These are phyloP conservation scores for Curvularia lunata DNA, from an alignment of 2,329 filamentous ascomycete genomes.

Conservation along the genomic window DNA sequence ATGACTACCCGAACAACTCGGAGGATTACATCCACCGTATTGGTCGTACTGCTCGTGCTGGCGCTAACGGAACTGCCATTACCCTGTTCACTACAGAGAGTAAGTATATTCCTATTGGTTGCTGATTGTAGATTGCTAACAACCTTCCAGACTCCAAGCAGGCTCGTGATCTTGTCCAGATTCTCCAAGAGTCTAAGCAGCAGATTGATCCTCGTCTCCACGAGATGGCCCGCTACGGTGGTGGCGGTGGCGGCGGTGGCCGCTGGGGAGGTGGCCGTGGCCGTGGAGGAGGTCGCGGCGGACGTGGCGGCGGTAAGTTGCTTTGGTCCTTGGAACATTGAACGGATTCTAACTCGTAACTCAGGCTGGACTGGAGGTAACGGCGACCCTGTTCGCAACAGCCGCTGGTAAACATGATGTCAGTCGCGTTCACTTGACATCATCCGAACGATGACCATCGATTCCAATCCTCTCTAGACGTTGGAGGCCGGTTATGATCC, in stretches of 20 bases:
- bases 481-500: conserved; percentile 22
- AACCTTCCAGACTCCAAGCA: conserved; percentile 57
- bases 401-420: conserved; percentile 46
- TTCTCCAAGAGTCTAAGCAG: conserved; percentile 96
- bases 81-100: conserved; percentile 99
- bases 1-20: conserved; percentile 97
- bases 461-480: conserved; percentile 26
- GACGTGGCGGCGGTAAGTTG: conserved; percentile 58
- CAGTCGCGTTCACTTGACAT: conserved; percentile 6
- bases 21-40: conserved; percentile 74
- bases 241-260: conserved; percentile 71
- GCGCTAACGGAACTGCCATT: conserved; percentile 93
- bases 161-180: conserved; percentile 92
- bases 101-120: conserved; percentile 61
- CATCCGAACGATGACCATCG: conserved; percentile 16
- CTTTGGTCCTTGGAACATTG: conserved; percentile 7
- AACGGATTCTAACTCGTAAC: conserved; percentile 24
- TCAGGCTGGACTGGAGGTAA: conserved; percentile 50
- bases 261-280: conserved; percentile 73
- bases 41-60: conserved; percentile 73
- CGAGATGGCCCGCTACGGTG: conserved; percentile 94
- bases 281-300: conserved; percentile 68
- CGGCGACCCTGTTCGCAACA: conserved; percentile 49
- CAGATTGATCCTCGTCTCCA: conserved; percentile 93
- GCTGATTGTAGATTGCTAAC: conserved; percentile 36